Evolutionary conservation across 2,329 filamentous ascomycete genomes (phyloP).

Genomic region (Claviceps maximensis): DNA sequence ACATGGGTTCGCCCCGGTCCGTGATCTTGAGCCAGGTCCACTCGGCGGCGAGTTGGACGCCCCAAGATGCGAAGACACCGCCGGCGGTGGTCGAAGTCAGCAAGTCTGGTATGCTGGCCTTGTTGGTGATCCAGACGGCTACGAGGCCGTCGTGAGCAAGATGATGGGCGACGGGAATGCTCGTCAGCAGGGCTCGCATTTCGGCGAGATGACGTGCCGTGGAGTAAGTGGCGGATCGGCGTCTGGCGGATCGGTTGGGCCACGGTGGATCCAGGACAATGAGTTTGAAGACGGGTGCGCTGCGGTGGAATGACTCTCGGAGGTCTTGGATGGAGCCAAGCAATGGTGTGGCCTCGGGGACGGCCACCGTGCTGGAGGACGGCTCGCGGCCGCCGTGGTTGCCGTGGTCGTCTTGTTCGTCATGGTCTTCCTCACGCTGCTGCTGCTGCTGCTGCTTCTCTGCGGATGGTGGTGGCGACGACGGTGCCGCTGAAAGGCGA

Average conservation of each 20-base stretch:
- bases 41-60: constrained; percentile 50
- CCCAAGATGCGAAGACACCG: constrained; percentile 55
- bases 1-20: constrained; percentile 48
- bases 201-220: constrained; percentile 33
- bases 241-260: constrained; percentile 62
- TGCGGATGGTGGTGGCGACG: not conserved
- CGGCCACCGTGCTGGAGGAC: not conserved
- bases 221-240: constrained; percentile 38
- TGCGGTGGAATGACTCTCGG: constrained; percentile 25
- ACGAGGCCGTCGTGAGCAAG: constrained; percentile 44
- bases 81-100: constrained; percentile 36
- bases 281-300: constrained; percentile 46
- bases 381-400: not conserved
- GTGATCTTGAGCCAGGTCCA: constrained; percentile 75
- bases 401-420: not conserved
- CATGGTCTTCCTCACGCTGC: not conserved
- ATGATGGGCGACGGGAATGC: constrained; percentile 42
- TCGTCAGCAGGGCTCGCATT: constrained; percentile 35
- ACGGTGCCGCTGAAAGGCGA: constrained; percentile 16
- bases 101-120: constrained; percentile 42
- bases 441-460: not conserved
- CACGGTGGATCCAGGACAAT: constrained; percentile 67
- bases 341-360: constrained; percentile 33
- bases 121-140: constrained; percentile 70
- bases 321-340: constrained; percentile 33